Conservation (phyloP, 768 basidiomycete species). For the Punctularia strigosozonata region DNA sequence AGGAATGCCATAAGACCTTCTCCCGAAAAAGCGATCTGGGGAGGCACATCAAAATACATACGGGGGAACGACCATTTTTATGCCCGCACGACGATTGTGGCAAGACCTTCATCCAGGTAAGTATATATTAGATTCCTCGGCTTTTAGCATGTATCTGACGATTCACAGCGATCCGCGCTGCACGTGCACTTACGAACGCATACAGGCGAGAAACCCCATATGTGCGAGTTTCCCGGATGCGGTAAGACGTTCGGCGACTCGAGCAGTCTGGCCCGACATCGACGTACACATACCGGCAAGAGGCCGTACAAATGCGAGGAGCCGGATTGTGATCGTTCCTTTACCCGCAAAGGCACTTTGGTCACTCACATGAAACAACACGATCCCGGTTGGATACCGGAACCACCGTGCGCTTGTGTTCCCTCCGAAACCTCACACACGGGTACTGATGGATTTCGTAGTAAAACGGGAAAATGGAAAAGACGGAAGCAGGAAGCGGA, state of each 20-base stretch:
- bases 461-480: constrained; percentile 52
- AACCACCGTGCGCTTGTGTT: constrained; percentile 16
- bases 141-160: neutral
- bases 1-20: constrained; percentile 71
- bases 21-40: constrained; percentile 74
- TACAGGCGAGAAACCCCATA: constrained; percentile 88
- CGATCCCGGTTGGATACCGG: constrained; percentile 76
- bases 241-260: constrained; percentile 86
- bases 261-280: constrained; percentile 83
- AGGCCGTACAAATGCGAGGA: constrained; percentile 82
- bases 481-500: constrained; percentile 35
- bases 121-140: neutral
- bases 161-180: constrained; percentile 67
- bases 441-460: constrained; percentile 4
- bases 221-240: constrained; percentile 82
- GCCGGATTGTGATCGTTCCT: constrained; percentile 75
- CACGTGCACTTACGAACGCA: constrained; percentile 85
- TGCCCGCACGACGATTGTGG: constrained; percentile 66
- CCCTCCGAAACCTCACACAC: too few relatives aligned
- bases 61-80: constrained; percentile 77
- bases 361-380: constrained; percentile 84
- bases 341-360: constrained; percentile 75
- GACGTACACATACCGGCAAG: constrained; percentile 81
- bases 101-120: constrained; percentile 87
- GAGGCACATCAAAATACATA: constrained; percentile 84